These are phyloP conservation scores for Diddensiella transvaalensis DNA, from an alignment of 805 yeast species.

Conservation along the genomic window DNA sequence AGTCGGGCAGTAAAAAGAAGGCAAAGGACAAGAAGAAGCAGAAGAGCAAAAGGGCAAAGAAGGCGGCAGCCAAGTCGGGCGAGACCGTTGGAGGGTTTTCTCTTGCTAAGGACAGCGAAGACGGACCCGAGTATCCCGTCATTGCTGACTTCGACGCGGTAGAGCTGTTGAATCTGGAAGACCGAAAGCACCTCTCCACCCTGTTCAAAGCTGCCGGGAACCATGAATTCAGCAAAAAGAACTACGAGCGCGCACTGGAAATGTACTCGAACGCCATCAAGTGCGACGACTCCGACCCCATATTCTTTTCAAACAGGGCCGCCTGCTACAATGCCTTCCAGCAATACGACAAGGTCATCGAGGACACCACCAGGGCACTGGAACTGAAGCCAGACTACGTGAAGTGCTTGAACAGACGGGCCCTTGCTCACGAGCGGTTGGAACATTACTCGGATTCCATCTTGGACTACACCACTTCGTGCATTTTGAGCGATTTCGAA, in stretches of 20 bases:
- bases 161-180: constrained; percentile 22
- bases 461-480: constrained; percentile 85
- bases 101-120: constrained; percentile 18
- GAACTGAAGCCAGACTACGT: constrained; percentile 83
- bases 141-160: constrained; percentile 29
- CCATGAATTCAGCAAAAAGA: constrained; percentile 63
- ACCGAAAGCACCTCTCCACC: constrained; percentile 52
- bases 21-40: constrained; percentile 15
- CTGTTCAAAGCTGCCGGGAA: constrained; percentile 90
- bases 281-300: constrained; percentile 70
- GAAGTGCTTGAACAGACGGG: constrained; percentile 91
- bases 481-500: constrained; percentile 78
- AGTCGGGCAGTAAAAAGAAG: constrained; percentile 1
- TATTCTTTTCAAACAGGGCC: constrained; percentile 91
- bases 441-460: constrained; percentile 79
- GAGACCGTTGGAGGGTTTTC: constrained; percentile 18
- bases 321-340: constrained; percentile 88
- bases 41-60: constrained; percentile 20
- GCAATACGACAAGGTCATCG: constrained; percentile 78
- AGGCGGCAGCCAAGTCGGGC: constrained; percentile 16
- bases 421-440: constrained; percentile 81
- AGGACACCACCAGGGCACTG: constrained; percentile 83
- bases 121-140: constrained; percentile 35
- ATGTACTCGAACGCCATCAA: constrained; percentile 75
- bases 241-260: constrained; percentile 70